Base-by-base conservation (phyloP, 306 rosid species). In the Cajanus cajan region DNA sequence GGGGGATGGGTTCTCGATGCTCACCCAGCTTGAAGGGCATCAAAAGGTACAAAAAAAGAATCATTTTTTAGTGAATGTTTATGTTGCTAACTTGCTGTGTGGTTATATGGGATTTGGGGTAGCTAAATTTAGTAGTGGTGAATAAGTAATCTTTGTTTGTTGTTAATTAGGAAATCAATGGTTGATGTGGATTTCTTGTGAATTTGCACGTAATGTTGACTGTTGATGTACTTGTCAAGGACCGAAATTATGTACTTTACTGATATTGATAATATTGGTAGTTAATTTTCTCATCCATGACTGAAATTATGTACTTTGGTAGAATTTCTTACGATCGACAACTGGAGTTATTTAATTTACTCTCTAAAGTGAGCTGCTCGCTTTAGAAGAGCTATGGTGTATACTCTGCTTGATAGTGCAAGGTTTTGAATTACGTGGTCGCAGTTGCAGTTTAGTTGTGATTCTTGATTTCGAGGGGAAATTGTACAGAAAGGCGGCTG, bases 1-100 rank as follows among this genome's bases (percentile, higher is more conserved):
- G 45, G 99, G 99, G n/a, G 98, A 96, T 28, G 86, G 94, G 2
- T 93, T 96, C 78, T 81, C 93, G 41, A 68, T 89, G 55, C 65
- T 96, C 76, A 85, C 98, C 7, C 91, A 86, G 89, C 98, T 96
- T 31, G 99, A 96, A 37, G 99, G 97, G 63, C 99, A 96, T 83
- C 84, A 82, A 62, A 91, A 93, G 96, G 99, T 90, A 76, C 15
- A 36, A 65, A 47, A 6, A 2, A 7, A 6, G 31, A 28, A 1
- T 28, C n/a, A n/a, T 28, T 28, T 39, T 70, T 64, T 64, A 57
- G 47, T 7, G 19, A 12, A 40, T 50, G n/a, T 24, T 57, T 61
- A n/a, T 19, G 57, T 82, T 76, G n/a, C 21, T 55, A 7, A n/a
- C n/a, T n/a, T n/a, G n/a, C n/a, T n/a, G n/a, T 50, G 3, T 34